These are phyloP conservation scores for Pyricularia sp. DNA, from an alignment of 2,329 filamentous ascomycete species.

Conservation along the genomic window DNA sequence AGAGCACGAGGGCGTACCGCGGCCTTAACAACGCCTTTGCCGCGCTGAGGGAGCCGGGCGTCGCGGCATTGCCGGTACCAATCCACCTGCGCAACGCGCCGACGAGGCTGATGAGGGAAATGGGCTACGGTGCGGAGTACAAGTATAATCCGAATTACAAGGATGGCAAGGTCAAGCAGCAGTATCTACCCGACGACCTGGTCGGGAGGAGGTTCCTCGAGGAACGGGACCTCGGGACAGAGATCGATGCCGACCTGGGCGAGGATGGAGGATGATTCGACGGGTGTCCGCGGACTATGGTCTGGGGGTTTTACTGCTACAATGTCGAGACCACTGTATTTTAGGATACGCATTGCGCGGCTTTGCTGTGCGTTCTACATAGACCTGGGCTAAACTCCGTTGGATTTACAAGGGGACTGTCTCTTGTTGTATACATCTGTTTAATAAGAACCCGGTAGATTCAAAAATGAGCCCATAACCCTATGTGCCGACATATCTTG, in stretches of 20 bases:
- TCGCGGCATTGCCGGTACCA: conserved; percentile 74
- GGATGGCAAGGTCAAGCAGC: conserved; percentile 73
- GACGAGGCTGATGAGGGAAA: conserved; percentile 83
- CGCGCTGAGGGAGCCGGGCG: conserved; percentile 71
- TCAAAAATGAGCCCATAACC: not conserved
- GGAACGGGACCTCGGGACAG: conserved; percentile 67
- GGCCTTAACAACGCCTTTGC: conserved; percentile 72
- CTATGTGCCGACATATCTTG: not conserved
- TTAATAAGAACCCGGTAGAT: not conserved
- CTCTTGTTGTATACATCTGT: not conserved
- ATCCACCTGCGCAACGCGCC: conserved; percentile 87
- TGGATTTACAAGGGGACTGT: not conserved
- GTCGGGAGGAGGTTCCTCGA: conserved; percentile 67
- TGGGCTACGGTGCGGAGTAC: conserved; percentile 85
- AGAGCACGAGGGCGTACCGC: conserved; percentile 81
- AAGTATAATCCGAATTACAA: conserved; percentile 93
- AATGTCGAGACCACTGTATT: not conserved
- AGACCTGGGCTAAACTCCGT: not conserved
- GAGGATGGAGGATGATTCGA: conserved; percentile 12
- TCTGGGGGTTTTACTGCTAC: not conserved
- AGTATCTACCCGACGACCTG: conserved; percentile 78
- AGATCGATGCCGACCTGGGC: conserved; percentile 62
- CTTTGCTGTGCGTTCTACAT: not conserved
- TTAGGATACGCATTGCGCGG: not conserved
- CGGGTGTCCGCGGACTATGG: not conserved